Percentiles rank a stretch among this genome's conserved stretches.
Evolutionary conservation across 225 moss, liverwort and hornwort genomes (phyloP).

Genomic region (Polytrichum commune): DNA sequence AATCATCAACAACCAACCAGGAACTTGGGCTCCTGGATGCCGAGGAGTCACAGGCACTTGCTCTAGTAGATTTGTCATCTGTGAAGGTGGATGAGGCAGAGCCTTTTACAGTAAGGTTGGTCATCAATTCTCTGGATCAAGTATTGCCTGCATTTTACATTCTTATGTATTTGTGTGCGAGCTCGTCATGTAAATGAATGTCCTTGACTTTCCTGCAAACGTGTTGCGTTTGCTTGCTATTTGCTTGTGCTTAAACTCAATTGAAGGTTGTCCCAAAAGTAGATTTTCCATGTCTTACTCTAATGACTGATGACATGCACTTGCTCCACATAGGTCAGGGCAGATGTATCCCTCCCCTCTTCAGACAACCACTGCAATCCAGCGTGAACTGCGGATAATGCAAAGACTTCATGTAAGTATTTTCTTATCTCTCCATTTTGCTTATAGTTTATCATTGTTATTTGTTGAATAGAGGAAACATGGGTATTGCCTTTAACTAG

Average conservation of each 20-base stretch:
- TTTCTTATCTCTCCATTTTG: neutral
- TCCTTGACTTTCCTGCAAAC: no score
- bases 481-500: no score
- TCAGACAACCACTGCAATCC: slow-evolving; percentile 77
- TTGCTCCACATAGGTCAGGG: slow-evolving; percentile 41
- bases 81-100: slow-evolving; percentile 57
- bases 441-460: no score
- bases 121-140: no score
- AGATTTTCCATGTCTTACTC: slow-evolving; percentile 4
- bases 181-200: no score
- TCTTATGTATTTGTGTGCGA: no score
- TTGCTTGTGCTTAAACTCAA: no score
- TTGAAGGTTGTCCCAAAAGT: neutral
- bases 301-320: slow-evolving; percentile 1
- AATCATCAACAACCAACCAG: slow-evolving; percentile 9
- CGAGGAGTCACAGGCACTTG: slow-evolving; percentile 28
- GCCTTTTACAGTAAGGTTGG: slow-evolving; percentile 29
- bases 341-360: slow-evolving; percentile 48
- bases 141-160: no score
- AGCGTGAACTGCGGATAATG: slow-evolving; percentile 85
- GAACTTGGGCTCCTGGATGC: slow-evolving; percentile 16
- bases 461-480: no score
- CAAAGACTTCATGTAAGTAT: slow-evolving; percentile 75
- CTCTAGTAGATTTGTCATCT: slow-evolving; percentile 34
- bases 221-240: no score